phyloP scores from a whole-genome alignment of 129 eudicot genomes.

The Flaveria brownii region DNA sequence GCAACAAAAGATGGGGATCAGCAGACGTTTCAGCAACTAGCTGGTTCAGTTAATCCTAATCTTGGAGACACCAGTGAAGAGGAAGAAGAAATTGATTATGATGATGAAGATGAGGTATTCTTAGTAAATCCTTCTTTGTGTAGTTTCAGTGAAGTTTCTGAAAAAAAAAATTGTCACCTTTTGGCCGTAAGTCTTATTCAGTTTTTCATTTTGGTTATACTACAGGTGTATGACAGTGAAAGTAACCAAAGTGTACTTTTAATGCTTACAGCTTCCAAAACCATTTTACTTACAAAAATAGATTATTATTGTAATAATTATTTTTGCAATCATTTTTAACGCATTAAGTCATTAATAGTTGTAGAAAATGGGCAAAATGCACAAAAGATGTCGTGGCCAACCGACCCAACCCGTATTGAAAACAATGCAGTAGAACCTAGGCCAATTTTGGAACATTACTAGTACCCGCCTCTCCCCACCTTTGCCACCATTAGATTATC shows the following conservation, averaged over 20 bases:
- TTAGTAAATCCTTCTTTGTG: slow-evolving; percentile 1
- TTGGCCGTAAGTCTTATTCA: not conserved
- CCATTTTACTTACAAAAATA: not conserved
- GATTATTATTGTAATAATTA: not conserved
- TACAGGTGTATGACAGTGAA: not conserved
- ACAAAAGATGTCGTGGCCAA: not conserved
- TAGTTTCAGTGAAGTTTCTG: not conserved
- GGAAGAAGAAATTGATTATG: slow-evolving; percentile 47
- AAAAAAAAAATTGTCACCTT: not conserved
- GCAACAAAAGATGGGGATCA: slow-evolving; percentile 79
- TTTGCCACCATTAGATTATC: not conserved
- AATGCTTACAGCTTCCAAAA: not conserved
- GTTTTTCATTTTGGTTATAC: slow-evolving; percentile 8
- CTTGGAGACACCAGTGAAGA: slow-evolving; percentile 44
- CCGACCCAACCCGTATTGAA: not conserved
- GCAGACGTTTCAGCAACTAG: slow-evolving; percentile 53
- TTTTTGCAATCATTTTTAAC: not conserved
- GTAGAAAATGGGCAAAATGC: not conserved
- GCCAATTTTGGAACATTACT: not conserved
- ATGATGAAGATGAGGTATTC: slow-evolving; percentile 64
- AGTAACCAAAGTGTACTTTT: not conserved
- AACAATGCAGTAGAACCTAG: not conserved
- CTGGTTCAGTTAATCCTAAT: slow-evolving; percentile 44
- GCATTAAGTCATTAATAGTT: not conserved
- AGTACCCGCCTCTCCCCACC: not conserved